A percentile compares a stretch with the other conserved stretches of the same genome.
Evolutionary conservation across 805 yeast species (phyloP).

Genomic region (Wickerhamiella parazyma): DNA sequence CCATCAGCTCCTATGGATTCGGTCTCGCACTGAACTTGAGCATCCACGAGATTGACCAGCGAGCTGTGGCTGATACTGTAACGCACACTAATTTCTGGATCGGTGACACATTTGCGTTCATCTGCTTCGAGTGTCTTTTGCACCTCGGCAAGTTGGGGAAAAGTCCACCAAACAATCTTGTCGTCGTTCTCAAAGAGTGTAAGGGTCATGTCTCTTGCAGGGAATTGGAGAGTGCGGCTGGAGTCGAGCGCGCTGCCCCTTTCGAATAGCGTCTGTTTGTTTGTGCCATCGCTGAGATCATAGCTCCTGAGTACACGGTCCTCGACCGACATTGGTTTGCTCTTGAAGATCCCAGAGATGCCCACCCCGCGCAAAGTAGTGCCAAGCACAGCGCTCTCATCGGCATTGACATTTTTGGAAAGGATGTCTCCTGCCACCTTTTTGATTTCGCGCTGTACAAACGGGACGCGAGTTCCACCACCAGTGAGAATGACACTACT

Average conservation of each 20-base stretch:
- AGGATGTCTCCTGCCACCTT: slow-evolving; percentile 44
- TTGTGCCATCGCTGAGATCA: slow-evolving; percentile 36
- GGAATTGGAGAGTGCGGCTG: slow-evolving; percentile 23
- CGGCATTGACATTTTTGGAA: slow-evolving; percentile 83
- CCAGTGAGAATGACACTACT: slow-evolving; percentile 70
- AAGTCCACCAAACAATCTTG: slow-evolving; percentile 23
- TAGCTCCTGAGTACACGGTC: slow-evolving; percentile 44
- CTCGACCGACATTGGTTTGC: slow-evolving; percentile 43
- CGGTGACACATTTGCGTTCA: slow-evolving; percentile 13
- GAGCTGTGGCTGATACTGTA: slow-evolving; percentile 15
- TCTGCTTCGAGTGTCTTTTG: slow-evolving; percentile 22
- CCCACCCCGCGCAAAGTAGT: slow-evolving; percentile 73
- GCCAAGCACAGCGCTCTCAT: slow-evolving; percentile 87
- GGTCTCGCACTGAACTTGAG: slow-evolving; percentile 16
- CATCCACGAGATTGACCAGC: slow-evolving; percentile 13
- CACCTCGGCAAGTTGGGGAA: slow-evolving; percentile 18
- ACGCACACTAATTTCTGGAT: slow-evolving; percentile 12
- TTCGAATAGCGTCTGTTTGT: slow-evolving; percentile 11
- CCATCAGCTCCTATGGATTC: slow-evolving; percentile 1
- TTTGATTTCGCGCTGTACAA: slow-evolving; percentile 40
- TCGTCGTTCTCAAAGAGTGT: slow-evolving; percentile 30
- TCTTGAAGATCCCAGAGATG: slow-evolving; percentile 52
- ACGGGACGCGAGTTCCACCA: slow-evolving; percentile 84
- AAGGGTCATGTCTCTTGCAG: slow-evolving; percentile 23
- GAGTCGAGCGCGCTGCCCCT: slow-evolving; percentile 23